Evolutionary conservation across 2,329 filamentous ascomycete species (phyloP), one percentile per base, ranked within the genome.

Genomic region (Alternaria hordeiaustralica): DNA sequence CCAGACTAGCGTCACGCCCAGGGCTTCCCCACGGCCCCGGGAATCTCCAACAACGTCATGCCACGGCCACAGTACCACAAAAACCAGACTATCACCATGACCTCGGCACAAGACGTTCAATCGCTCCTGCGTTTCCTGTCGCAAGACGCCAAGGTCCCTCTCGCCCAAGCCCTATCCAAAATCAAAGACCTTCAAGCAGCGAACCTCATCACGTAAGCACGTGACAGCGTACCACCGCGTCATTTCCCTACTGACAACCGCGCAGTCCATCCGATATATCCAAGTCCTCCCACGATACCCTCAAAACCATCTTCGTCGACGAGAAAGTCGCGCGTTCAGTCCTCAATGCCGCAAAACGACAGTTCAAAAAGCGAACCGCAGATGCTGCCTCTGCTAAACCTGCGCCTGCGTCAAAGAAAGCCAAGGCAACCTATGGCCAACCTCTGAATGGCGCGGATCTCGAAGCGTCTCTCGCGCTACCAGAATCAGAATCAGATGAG

Each of bases 401-500:
- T 28, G 46, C 49, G 23, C 61, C 64, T n/a, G 15, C 69, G 15
- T 76, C 60, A 8, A 84, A 84, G 72, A 80, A 75, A 62, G 45
- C 67, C 43, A 80, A 69, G 66, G 69, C 69, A 23, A 65, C 70
- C 0, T 76, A 75, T 20, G 76, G 76, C 28, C 69, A 76, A 33
- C 69, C 72, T 9, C 69, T 72, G 18, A 75, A 75, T 41, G 85
- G 89, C 0, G 84, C 86, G 13, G 87, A 90, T 54, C 80, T 90
- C 1, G 91, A 94, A 75, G 82, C 81, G 7, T 88, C 89, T 0
- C 82, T 93, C 6, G 82, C 81, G 8, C 80, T 94, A 2, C 89
- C 90, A 0, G 70, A 73, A 1, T 78, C 88, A 3, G 82, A 82
- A 8, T 80, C 81, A 26, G 84, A 89, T 50, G 89, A 92, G 70